phyloP scores from a whole-genome alignment of 495 filamentous ascomycete genomes.

The Cercophora sp. region DNA sequence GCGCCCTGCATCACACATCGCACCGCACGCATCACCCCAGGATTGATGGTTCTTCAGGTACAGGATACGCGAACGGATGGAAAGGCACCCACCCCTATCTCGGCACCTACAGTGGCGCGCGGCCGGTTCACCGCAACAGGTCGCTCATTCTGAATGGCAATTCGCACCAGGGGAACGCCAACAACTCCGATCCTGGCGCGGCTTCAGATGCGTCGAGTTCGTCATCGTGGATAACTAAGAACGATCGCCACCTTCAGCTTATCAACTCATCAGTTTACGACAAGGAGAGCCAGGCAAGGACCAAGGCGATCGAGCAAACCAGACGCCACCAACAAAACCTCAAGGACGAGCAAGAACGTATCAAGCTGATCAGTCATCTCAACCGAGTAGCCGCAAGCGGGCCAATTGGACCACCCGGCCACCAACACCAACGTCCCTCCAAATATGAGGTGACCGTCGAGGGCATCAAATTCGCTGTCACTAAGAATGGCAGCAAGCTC shows the following conservation, averaged over 20 bases:
- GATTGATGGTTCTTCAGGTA: conserved; percentile 8
- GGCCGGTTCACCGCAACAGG: conserved; percentile 59
- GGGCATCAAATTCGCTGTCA: conserved; percentile 71
- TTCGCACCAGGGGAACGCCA: conserved; percentile 12
- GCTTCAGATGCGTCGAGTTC: conserved; percentile 37
- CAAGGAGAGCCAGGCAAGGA: conserved; percentile 64
- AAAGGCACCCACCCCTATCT: conserved; percentile 35
- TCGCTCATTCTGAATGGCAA: conserved; percentile 65
- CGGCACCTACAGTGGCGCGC: conserved; percentile 41
- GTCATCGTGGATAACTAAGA: conserved; percentile 74
- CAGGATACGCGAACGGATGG: not conserved
- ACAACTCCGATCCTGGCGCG: conserved; percentile 27
- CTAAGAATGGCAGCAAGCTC: conserved; percentile 80
- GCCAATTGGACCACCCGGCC: conserved; percentile 27
- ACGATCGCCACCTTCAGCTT: conserved; percentile 80
- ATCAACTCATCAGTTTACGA: conserved; percentile 84
- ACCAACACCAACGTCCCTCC: too few relatives aligned
- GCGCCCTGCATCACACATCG: too few relatives aligned
- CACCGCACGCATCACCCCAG: conserved; percentile 21
- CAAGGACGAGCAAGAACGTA: conserved; percentile 62
- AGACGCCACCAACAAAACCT: conserved; percentile 55
- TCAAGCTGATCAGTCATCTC: conserved; percentile 48
- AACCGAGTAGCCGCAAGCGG: conserved; percentile 37
- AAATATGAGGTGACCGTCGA: conserved; percentile 69
- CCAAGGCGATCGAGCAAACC: conserved; percentile 71